These are phyloP conservation scores for Agaricus bisporus DNA, from an alignment of 768 basidiomycete genomes.

Conservation along the genomic window DNA sequence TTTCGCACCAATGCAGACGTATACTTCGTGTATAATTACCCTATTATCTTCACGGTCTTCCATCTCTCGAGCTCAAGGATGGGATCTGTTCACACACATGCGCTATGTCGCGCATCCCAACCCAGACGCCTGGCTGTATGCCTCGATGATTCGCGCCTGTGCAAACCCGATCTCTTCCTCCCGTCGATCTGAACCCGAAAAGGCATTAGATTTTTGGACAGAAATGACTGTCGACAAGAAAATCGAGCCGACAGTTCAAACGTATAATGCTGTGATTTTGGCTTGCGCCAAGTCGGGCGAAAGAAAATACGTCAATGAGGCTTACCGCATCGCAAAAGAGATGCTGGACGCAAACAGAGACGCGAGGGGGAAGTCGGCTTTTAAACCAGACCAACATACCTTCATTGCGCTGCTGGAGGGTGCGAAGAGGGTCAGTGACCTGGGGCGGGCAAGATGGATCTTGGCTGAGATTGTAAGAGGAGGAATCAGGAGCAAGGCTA, in stretches of 20 bases:
- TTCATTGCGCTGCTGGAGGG: conserved; percentile 88
- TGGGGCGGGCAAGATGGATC: conserved; percentile 83
- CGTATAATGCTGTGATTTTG: conserved; percentile 80
- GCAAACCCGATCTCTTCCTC: conserved; percentile 43
- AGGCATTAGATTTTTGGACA: conserved; percentile 87
- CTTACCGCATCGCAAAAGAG: conserved; percentile 76
- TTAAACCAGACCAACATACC: conserved; percentile 57
- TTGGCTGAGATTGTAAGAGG: conserved; percentile 73
- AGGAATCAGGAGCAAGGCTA: conserved; percentile 16
- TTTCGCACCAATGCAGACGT: conserved; percentile 68
- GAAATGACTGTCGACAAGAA: conserved; percentile 81
- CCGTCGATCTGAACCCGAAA: conserved; percentile 72
- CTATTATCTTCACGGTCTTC: conserved; percentile 47
- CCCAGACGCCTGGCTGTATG: conserved; percentile 69
- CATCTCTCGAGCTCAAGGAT: conserved; percentile 68
- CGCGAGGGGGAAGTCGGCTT: conserved; percentile 48
- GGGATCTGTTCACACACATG: conserved; percentile 96
- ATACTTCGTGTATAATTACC: conserved; percentile 59
- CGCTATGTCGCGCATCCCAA: conserved; percentile 88
- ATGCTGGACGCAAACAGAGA: conserved; percentile 80
- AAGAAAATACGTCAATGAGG: conserved; percentile 67
- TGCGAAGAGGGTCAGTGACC: conserved; percentile 80
- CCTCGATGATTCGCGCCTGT: conserved; percentile 85
- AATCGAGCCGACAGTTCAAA: conserved; percentile 54
- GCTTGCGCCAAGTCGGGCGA: conserved; percentile 68